Evolutionary conservation across 257 asterid species (phyloP).

Genomic region (Orobanche coerulescens): DNA sequence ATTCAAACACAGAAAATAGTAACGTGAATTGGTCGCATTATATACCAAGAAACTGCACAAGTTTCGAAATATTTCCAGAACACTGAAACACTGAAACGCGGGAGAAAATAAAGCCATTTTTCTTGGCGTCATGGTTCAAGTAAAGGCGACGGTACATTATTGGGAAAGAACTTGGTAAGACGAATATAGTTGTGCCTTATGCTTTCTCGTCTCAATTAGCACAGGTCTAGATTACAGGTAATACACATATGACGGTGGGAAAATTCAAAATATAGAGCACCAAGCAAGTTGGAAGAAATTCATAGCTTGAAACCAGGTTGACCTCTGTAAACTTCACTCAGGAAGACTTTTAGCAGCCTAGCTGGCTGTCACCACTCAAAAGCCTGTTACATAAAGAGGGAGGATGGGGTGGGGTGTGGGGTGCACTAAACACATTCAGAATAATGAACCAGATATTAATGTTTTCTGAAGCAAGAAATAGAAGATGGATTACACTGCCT

Average conservation of each 20-base stretch:
- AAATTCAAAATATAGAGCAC: neutral
- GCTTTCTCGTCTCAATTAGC: slow-evolving; percentile 14
- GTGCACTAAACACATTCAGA: slow-evolving; percentile 2
- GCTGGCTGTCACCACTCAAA: slow-evolving; percentile 16
- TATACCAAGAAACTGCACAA: too few relatives aligned
- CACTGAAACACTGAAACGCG: too few relatives aligned
- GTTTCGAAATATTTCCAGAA: too few relatives aligned
- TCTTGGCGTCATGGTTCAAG: slow-evolving; percentile 15
- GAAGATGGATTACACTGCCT: neutral
- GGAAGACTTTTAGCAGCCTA: slow-evolving; percentile 22
- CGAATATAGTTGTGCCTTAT: slow-evolving; percentile 19
- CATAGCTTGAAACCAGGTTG: slow-evolving; percentile 12
- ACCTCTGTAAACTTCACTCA: slow-evolving; percentile 18
- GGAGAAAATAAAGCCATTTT: slow-evolving; percentile 13
- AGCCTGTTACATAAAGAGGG: slow-evolving; percentile 22
- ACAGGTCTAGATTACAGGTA: neutral
- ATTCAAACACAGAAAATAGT: too few relatives aligned
- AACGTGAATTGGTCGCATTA: too few relatives aligned
- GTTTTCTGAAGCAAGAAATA: neutral
- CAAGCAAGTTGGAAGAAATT: slow-evolving; percentile 7
- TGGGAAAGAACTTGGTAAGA: slow-evolving; percentile 13
- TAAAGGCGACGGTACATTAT: slow-evolving; percentile 26
- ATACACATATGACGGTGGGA: neutral
- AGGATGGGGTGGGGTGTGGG: neutral
- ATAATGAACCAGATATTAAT: neutral